Conservation (phyloP, 345 rosid genomes). For the Lagerstroemia speciosa region DNA sequence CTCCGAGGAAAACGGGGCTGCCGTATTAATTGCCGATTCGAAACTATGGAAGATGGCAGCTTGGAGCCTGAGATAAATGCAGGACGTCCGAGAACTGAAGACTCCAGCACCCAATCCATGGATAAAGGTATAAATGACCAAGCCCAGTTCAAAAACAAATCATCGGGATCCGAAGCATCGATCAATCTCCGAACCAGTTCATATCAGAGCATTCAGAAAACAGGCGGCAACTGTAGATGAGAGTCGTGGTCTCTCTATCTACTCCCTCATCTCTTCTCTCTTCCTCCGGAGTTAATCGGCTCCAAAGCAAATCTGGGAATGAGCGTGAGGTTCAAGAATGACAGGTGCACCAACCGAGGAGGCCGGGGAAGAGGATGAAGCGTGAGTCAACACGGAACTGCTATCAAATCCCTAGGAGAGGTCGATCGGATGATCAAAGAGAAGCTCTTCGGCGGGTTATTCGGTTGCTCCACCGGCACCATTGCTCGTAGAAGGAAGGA, state of each 20-base stretch:
- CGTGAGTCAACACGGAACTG: not conserved
- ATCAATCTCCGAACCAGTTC: not conserved
- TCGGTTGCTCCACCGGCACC: not conserved
- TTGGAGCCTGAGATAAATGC: slow-evolving; percentile 19
- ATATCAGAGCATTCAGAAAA: not conserved
- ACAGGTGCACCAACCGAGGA: not conserved
- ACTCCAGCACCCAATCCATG: slow-evolving; percentile 29
- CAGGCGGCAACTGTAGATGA: not conserved
- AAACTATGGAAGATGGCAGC: slow-evolving; percentile 19
- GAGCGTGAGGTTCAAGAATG: not conserved
- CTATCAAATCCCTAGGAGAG: not conserved
- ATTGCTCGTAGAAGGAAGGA: not conserved
- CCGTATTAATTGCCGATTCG: slow-evolving; percentile 13
- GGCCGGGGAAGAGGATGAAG: not conserved
- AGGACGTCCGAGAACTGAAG: slow-evolving; percentile 38
- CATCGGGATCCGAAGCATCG: not conserved
- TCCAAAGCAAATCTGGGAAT: not conserved
- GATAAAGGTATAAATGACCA: not conserved
- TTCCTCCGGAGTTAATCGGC: not conserved
- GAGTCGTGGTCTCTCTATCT: slow-evolving; percentile 1
- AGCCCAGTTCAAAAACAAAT: not conserved
- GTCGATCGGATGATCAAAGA: not conserved
- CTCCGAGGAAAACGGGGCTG: slow-evolving; percentile 1
- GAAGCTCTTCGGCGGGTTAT: not conserved
- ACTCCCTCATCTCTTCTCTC: not conserved